These are phyloP conservation scores for Parathielavia appendiculata DNA, from an alignment of 495 filamentous ascomycete species.

Conservation along the genomic window DNA sequence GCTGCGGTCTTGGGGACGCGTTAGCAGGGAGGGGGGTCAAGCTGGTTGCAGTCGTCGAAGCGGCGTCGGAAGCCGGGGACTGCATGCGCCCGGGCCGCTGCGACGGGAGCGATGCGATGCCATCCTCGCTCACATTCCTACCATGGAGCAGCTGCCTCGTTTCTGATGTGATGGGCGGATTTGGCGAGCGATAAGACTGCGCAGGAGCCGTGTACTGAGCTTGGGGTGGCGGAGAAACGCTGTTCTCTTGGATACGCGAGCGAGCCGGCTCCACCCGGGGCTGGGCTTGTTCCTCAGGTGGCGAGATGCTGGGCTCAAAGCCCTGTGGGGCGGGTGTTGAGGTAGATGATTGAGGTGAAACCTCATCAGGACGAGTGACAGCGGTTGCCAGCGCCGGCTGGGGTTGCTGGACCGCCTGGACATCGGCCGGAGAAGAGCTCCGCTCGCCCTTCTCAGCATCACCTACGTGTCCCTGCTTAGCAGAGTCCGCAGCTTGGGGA, in stretches of 20 bases:
- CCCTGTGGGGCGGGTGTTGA: constrained; percentile 6
- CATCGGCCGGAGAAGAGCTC: not conserved
- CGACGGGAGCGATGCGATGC: constrained; percentile 22
- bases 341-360: constrained; percentile 7
- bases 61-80: not conserved
- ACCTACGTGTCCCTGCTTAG: not conserved
- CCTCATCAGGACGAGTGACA: not conserved
- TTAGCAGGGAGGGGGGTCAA: constrained; percentile 13
- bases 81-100: constrained; percentile 15
- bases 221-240: constrained; percentile 7
- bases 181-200: not conserved
- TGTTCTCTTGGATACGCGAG: constrained; percentile 7
- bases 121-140: constrained; percentile 10
- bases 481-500: not conserved
- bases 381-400: not conserved
- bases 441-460: not conserved
- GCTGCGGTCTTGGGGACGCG: constrained; percentile 27
- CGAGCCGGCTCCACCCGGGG: constrained; percentile 12
- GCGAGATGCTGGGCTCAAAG: constrained; percentile 9
- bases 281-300: constrained; percentile 14
- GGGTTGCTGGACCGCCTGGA: constrained; percentile 1
- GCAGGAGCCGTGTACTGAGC: not conserved
- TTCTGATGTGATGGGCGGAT: not conserved
- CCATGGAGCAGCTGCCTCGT: not conserved
- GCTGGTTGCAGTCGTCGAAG: constrained; percentile 13